Evolutionary conservation across 345 rosid species (phyloP).

Genomic region (Populus deltoides): DNA sequence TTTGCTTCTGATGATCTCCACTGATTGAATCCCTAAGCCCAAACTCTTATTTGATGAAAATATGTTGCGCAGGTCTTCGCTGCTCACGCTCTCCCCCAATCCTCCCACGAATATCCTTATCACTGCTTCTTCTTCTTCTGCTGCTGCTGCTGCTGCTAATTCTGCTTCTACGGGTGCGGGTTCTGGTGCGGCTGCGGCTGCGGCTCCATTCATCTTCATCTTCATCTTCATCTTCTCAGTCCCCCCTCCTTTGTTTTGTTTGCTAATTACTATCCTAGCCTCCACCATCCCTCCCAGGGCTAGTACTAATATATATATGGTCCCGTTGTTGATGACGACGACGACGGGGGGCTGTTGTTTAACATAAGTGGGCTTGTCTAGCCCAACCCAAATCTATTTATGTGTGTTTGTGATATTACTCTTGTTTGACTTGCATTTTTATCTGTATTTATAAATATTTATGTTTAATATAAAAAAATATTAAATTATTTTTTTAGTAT

Average conservation of each 20-base stretch:
- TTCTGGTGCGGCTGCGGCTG: too few species aligned
- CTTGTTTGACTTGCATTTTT: too few species aligned
- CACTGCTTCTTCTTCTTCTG: slow-evolving; percentile 8
- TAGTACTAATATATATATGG: too few species aligned
- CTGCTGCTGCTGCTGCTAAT: background rate
- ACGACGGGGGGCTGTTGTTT: background rate
- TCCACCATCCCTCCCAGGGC: background rate
- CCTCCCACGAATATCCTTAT: slow-evolving; percentile 73
- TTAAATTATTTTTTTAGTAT: too few species aligned
- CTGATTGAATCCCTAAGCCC: slow-evolving; percentile 43
- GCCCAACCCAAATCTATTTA: background rate
- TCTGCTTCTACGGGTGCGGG: too few species aligned
- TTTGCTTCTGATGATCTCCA: slow-evolving; percentile 72
- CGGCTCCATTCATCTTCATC: too few species aligned
- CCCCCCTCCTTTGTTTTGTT: background rate
- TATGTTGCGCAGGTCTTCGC: slow-evolving; percentile 54
- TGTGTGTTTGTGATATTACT: too few species aligned
- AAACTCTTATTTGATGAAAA: slow-evolving; percentile 38
- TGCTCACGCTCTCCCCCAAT: slow-evolving; percentile 62
- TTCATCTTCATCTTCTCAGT: background rate
- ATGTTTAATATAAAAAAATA: too few species aligned
- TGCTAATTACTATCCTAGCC: background rate
- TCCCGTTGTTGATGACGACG: too few species aligned
- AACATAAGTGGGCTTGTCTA: background rate
- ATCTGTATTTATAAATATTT: too few species aligned